phyloP scores from a whole-genome alignment of 495 filamentous ascomycete species.

The Massariosphaeria phaeospora region DNA sequence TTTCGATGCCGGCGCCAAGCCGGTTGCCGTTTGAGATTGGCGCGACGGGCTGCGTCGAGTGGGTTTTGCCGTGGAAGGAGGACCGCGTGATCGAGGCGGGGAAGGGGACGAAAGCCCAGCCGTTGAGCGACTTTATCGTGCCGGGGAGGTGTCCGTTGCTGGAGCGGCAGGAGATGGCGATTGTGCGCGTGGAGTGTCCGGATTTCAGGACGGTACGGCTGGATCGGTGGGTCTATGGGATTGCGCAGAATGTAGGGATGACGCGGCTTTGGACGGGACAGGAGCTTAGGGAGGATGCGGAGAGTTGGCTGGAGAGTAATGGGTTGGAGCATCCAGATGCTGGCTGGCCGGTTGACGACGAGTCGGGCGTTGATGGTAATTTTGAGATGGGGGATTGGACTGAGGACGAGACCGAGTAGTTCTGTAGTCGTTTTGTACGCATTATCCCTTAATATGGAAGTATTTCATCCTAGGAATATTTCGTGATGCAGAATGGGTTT shows the following conservation, averaged over 20 bases:
- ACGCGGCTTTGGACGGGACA: neutral
- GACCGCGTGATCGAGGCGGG: neutral
- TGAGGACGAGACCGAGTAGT: too few species aligned
- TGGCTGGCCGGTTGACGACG: too few species aligned
- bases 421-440: too few species aligned
- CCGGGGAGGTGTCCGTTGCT: neutral
- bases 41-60: neutral
- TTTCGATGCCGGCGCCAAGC: neutral
- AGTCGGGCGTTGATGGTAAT: too few species aligned
- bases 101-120: neutral
- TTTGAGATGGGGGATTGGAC: too few species aligned
- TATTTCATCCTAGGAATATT: neutral
- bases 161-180: neutral
- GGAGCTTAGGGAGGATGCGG: neutral
- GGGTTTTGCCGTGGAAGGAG: conserved; percentile 5
- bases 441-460: too few species aligned
- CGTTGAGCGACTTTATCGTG: neutral
- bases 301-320: neutral
- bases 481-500: neutral
- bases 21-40: conserved; percentile 4
- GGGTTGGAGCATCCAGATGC: neutral
- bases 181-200: neutral
- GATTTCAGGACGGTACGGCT: neutral
- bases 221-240: neutral
- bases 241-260: neutral